Evolutionary conservation across 2,329 filamentous ascomycete species (phyloP).

Genomic region (Epichloe hybrida): DNA sequence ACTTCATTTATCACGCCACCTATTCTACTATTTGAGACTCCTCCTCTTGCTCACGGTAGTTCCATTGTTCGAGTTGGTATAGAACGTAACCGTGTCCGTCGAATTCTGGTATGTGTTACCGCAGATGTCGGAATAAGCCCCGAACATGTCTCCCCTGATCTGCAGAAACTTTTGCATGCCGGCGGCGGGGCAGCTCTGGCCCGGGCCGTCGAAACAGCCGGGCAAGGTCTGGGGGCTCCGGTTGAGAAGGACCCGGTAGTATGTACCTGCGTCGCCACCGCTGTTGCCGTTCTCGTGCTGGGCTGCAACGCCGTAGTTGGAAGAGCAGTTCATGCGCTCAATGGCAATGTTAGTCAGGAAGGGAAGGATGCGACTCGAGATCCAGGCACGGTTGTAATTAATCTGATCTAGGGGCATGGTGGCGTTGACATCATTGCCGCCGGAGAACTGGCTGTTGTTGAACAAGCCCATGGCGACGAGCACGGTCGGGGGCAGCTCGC

Average conservation of each 20-base stretch:
- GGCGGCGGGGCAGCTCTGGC: constrained; percentile 27
- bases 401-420: constrained; percentile 51
- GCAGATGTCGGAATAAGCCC: constrained; percentile 27
- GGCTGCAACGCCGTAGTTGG: neutral
- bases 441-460: constrained; percentile 48
- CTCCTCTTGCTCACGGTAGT: constrained; percentile 7
- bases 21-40: neutral
- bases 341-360: constrained; percentile 55
- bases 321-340: constrained; percentile 45
- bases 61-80: constrained; percentile 16
- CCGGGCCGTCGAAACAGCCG: constrained; percentile 29
- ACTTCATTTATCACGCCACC: neutral
- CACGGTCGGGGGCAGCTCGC: constrained; percentile 53
- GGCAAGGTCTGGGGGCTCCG: constrained; percentile 28
- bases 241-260: constrained; percentile 32
- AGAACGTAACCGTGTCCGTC: constrained; percentile 22
- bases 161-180: constrained; percentile 26
- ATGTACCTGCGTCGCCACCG: constrained; percentile 8
- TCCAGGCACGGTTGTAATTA: constrained; percentile 51
- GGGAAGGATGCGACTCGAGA: constrained; percentile 46
- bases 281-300: neutral
- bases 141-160: constrained; percentile 23
- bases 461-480: constrained; percentile 55
- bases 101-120: constrained; percentile 21
- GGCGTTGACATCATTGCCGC: constrained; percentile 37